Evolutionary conservation across 148 eudicot genomes (phyloP).

Genomic region (Silene conica): DNA sequence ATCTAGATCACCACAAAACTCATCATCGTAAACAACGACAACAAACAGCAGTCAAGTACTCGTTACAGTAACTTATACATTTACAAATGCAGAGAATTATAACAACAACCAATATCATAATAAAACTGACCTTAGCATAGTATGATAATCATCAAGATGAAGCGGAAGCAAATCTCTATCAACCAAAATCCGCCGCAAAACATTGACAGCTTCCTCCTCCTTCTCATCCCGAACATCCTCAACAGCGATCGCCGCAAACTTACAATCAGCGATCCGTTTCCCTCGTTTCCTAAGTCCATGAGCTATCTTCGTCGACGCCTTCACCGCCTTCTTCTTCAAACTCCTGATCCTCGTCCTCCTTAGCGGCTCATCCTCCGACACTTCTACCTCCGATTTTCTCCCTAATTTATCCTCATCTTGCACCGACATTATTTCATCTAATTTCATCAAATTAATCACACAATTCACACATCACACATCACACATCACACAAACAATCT

Average conservation of each 20-base stretch:
- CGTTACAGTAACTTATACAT: neutral
- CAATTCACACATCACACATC: neutral
- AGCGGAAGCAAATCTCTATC: conserved; percentile 64
- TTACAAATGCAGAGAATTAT: no score
- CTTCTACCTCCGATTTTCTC: conserved; percentile 58
- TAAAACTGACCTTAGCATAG: conserved; percentile 68
- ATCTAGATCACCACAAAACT: neutral
- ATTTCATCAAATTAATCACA: conserved; percentile 19
- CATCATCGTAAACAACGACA: neutral
- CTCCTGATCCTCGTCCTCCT: conserved; percentile 62
- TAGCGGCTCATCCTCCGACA: conserved; percentile 63
- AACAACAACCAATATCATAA: neutral
- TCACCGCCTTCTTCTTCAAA: conserved; percentile 73
- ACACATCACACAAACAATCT: neutral
- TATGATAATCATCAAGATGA: conserved; percentile 82
- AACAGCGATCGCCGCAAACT: conserved; percentile 54
- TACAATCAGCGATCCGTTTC: conserved; percentile 58
- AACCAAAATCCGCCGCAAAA: conserved; percentile 57
- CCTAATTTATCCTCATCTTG: conserved; percentile 56
- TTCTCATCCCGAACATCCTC: conserved; percentile 74
- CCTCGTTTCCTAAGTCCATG: conserved; percentile 56
- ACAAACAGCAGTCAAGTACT: neutral
- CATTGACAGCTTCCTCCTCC: conserved; percentile 72
- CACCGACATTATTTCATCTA: conserved; percentile 36
- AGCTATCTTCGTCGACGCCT: conserved; percentile 57